Evolutionary conservation across 2,329 filamentous ascomycete genomes (phyloP).

Genomic region (Aspergillus ochraceus): DNA sequence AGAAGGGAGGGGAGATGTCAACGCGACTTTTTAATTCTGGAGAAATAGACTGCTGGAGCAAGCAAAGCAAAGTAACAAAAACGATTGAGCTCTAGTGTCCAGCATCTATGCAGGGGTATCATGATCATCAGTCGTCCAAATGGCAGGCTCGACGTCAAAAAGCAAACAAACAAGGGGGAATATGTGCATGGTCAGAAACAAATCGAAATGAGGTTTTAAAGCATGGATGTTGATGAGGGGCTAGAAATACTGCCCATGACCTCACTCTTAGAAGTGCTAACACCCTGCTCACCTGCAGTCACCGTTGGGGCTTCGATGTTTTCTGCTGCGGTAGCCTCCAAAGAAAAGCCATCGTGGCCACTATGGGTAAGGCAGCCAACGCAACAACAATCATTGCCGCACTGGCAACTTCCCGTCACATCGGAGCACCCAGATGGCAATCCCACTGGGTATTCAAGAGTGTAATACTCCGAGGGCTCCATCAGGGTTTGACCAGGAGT

Average conservation of each 20-base stretch:
- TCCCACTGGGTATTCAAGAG: conserved; percentile 42
- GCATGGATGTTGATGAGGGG: conserved; percentile 25
- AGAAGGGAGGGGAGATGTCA: background rate
- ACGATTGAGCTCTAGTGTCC: conserved; percentile 12
- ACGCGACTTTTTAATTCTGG: background rate
- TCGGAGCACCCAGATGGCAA: conserved; percentile 46
- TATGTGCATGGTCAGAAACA: background rate
- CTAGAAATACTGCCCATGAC: conserved; percentile 19
- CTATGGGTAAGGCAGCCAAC: conserved; percentile 55
- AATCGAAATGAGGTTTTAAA: conserved; percentile 6
- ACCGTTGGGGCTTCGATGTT: conserved; percentile 1
- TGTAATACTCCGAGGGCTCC: conserved; percentile 44
- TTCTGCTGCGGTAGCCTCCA: conserved; percentile 26
- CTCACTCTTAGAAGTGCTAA: conserved; percentile 18
- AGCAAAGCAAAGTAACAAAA: background rate
- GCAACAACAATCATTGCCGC: conserved; percentile 53
- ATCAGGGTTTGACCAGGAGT: conserved; percentile 32
- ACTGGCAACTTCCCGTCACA: conserved; percentile 52
- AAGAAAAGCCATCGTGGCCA: conserved; percentile 47
- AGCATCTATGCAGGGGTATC: conserved; percentile 29
- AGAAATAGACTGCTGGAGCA: background rate
- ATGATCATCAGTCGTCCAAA: conserved; percentile 27
- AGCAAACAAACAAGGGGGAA: background rate
- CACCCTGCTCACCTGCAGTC: background rate
- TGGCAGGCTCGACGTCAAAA: background rate